Base-by-base conservation (phyloP, 2,329 filamentous ascomycete genomes). In the Pseudocercospora crystallina region DNA sequence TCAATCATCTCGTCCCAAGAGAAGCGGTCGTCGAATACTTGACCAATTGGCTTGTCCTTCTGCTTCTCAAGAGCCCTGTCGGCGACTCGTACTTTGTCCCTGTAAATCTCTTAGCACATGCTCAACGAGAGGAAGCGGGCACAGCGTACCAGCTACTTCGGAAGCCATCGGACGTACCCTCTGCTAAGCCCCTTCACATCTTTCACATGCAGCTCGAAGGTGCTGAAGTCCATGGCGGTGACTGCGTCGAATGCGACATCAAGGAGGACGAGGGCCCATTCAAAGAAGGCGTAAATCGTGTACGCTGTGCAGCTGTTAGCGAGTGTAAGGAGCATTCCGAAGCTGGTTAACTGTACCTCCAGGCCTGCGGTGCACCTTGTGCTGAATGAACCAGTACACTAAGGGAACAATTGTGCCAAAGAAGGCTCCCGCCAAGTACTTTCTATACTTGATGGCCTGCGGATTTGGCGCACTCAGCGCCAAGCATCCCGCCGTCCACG, bases 131-230 rank as follows among this genome's bases (percentile, higher is more conserved):
- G 51, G 47, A 49, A 55, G 57, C 58, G 56, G 54, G 67, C 58
- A 77, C 78, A 76, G 75, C 81, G 60, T 79, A 67, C 65, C 65
- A 76, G 76, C 82, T 91, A 96, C 78, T 84, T 89, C 63, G 92
- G 92, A 81, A 96, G 90, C 87, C 87, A 87, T 76, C 85, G 83
- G 76, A 99, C 94, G 82, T 99, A 99, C 94, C 92, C 91, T 89
- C 92, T 91, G 79, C 88, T 94, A 68, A 86, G 75, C 59, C 90
- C 91, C 76, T 90, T 92, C 61, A 91, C 81, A 76, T 97, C 92
- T 76, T 83, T 89, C 59, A 99, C 80, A 61, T 90, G 80, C 65
- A 99, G 76, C 71, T 97, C 92, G 67, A 97, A 88, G 47, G 86
- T 83, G 57, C 85, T 80, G 75, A 97, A 99, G 76, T 99, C 94